phyloP scores from a whole-genome alignment of 805 yeast genomes.

The Ogataea nitratoaversa region DNA sequence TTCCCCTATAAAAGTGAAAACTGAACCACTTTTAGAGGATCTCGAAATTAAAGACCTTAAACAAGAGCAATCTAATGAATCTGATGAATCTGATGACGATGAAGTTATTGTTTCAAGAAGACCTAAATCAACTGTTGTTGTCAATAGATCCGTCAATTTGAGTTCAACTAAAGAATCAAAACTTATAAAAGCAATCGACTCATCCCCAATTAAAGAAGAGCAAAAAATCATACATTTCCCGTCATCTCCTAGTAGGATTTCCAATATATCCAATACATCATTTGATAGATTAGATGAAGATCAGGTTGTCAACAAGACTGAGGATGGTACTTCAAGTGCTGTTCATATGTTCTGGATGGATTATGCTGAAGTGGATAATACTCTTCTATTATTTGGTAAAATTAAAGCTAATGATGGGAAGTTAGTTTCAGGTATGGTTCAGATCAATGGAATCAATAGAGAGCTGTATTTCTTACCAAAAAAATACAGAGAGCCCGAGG shows the following conservation, averaged over 20 bases:
- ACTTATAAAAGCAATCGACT: slow-evolving; percentile 10
- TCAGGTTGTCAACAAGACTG: slow-evolving; percentile 28
- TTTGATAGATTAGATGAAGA: slow-evolving; percentile 32
- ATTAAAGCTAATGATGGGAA: slow-evolving; percentile 54
- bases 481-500: slow-evolving; percentile 23
- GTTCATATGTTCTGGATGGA: slow-evolving; percentile 89
- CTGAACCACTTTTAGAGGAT: slow-evolving; percentile 4
- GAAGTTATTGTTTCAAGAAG: slow-evolving; percentile 55
- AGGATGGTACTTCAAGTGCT: slow-evolving; percentile 27
- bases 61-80: slow-evolving; percentile 17
- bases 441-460: slow-evolving; percentile 62
- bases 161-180: slow-evolving; percentile 24
- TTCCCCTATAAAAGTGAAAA: slow-evolving; percentile 24
- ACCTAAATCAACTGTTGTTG: slow-evolving; percentile 42
- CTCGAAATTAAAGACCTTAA: slow-evolving; percentile 1
- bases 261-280: slow-evolving; percentile 22
- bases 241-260: slow-evolving; percentile 23
- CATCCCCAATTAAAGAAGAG: slow-evolving; percentile 23
- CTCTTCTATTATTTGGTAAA: slow-evolving; percentile 78
- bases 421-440: slow-evolving; percentile 70
- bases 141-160: slow-evolving; percentile 40
- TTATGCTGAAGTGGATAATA: slow-evolving; percentile 69
- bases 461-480: slow-evolving; percentile 79
- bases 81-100: slow-evolving; percentile 47
- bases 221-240: slow-evolving; percentile 3